Evolutionary conservation across 177 flowering plant species (phyloP).

Genomic region (Tripterygium wilfordii): DNA sequence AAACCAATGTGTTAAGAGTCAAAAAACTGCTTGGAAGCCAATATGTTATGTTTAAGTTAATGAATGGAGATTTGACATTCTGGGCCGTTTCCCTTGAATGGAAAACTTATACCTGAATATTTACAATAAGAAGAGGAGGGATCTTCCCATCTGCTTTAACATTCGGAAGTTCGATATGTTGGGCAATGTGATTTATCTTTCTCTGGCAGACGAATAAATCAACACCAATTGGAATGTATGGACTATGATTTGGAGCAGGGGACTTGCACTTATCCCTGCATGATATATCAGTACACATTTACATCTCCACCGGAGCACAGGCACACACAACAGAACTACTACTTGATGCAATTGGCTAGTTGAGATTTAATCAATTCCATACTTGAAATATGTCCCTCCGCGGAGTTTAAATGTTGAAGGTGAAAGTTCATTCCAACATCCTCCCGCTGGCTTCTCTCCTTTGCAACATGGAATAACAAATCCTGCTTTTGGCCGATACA

Average conservation of each 20-base stretch:
- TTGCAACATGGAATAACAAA: constrained; percentile 48
- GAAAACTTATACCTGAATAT: constrained; percentile 67
- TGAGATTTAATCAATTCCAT: constrained; percentile 12
- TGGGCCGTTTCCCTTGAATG: too few species aligned
- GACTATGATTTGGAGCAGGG: constrained; percentile 59
- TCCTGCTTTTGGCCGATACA: constrained; percentile 82
- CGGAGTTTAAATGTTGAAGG: constrained; percentile 89
- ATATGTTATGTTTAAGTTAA: too few species aligned
- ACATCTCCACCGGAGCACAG: background rate
- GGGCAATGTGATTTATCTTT: constrained; percentile 88
- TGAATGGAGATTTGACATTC: too few species aligned
- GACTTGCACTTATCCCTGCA: constrained; percentile 73
- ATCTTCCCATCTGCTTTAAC: constrained; percentile 43
- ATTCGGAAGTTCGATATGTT: constrained; percentile 79
- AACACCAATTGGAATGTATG: constrained; percentile 79
- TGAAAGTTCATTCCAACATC: constrained; percentile 76
- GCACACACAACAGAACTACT: background rate
- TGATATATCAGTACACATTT: constrained; percentile 1
- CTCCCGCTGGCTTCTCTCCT: constrained; percentile 51
- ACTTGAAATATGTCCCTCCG: constrained; percentile 80
- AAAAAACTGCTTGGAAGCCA: too few species aligned
- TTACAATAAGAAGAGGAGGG: constrained; percentile 79
- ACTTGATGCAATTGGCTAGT: background rate
- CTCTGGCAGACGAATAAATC: constrained; percentile 66
- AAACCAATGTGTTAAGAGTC: background rate